A percentile compares a stretch with the other conserved stretches of the same genome.
These are phyloP conservation scores for Pichia terricola DNA, from an alignment of 1,139 yeast species.

Conservation along the genomic window DNA sequence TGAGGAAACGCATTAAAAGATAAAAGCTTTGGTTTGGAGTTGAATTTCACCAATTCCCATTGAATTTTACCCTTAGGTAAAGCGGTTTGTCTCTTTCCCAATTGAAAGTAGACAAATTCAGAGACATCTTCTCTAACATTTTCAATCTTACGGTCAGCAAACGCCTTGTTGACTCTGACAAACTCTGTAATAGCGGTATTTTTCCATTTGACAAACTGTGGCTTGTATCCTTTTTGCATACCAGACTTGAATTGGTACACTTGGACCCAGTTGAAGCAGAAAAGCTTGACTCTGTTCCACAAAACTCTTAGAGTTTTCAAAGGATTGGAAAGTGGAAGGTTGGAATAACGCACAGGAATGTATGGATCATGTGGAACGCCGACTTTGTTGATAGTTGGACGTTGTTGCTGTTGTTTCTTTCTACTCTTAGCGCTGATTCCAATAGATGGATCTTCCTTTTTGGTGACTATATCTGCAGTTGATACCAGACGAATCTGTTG, in stretches of 20 bases:
- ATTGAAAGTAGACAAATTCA: slow-evolving; percentile 54
- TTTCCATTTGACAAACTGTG: slow-evolving; percentile 62
- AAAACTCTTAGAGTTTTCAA: slow-evolving; percentile 29
- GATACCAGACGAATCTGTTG: slow-evolving; percentile 4
- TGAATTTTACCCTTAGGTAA: slow-evolving; percentile 55
- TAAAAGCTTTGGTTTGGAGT: slow-evolving; percentile 61
- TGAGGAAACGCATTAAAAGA: slow-evolving; percentile 55
- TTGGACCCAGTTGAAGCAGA: slow-evolving; percentile 55
- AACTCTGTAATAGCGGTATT: slow-evolving; percentile 61
- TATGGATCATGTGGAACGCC: slow-evolving; percentile 40
- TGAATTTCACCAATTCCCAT: slow-evolving; percentile 72
- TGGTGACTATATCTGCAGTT: slow-evolving; percentile 8
- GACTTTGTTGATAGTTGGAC: slow-evolving; percentile 26
- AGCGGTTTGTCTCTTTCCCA: slow-evolving; percentile 38
- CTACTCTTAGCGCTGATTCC: slow-evolving; percentile 12
- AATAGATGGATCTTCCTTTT: slow-evolving; percentile 9
- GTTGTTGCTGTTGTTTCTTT: slow-evolving; percentile 14
- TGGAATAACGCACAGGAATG: slow-evolving; percentile 39
- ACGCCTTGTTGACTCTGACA: slow-evolving; percentile 57
- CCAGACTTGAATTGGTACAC: slow-evolving; percentile 56
- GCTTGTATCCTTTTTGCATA: slow-evolving; percentile 44
- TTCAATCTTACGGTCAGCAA: slow-evolving; percentile 42
- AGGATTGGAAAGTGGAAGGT: slow-evolving; percentile 36
- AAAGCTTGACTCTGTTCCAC: slow-evolving; percentile 40
- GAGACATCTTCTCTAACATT: slow-evolving; percentile 38